Evolutionary conservation across 2,329 filamentous ascomycete genomes (phyloP).

Genomic region (Aaosphaeria arxii): DNA sequence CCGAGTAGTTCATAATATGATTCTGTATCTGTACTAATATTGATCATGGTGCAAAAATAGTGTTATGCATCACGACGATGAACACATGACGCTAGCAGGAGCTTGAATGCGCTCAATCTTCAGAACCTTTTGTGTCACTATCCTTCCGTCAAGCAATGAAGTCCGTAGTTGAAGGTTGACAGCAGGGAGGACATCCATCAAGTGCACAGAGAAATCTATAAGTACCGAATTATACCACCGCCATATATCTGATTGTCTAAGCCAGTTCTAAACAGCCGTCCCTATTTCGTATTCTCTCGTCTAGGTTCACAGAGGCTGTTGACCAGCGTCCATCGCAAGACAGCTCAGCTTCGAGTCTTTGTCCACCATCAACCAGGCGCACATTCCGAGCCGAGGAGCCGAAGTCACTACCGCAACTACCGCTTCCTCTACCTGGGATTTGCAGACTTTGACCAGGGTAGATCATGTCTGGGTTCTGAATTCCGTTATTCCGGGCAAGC

Average conservation of each 20-base stretch:
- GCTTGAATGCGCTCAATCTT: too few relatives aligned
- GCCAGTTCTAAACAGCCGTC: not conserved
- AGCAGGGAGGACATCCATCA: too few relatives aligned
- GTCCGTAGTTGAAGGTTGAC: too few relatives aligned
- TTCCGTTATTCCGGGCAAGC: constrained; percentile 21
- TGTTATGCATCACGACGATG: too few relatives aligned
- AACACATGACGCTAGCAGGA: too few relatives aligned
- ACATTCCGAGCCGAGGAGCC: constrained; percentile 19
- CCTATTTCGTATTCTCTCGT: not conserved
- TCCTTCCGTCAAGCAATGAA: too few relatives aligned
- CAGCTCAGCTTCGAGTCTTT: constrained; percentile 20
- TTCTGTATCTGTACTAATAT: too few relatives aligned
- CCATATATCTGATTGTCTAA: not conserved
- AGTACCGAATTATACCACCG: not conserved
- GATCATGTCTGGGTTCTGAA: constrained; percentile 23
- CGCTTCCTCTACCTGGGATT: constrained; percentile 12
- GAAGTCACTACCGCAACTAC: constrained; percentile 18
- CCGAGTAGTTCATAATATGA: too few relatives aligned
- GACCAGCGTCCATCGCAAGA: constrained; percentile 15
- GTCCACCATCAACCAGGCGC: constrained; percentile 16
- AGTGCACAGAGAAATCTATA: too few relatives aligned
- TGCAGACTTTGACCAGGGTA: constrained; percentile 24
- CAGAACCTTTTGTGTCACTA: too few relatives aligned
- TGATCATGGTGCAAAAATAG: too few relatives aligned
- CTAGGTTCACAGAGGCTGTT: constrained; percentile 13